phyloP scores from a whole-genome alignment of 306 rosid genomes.

The Clitoria ternatea region DNA sequence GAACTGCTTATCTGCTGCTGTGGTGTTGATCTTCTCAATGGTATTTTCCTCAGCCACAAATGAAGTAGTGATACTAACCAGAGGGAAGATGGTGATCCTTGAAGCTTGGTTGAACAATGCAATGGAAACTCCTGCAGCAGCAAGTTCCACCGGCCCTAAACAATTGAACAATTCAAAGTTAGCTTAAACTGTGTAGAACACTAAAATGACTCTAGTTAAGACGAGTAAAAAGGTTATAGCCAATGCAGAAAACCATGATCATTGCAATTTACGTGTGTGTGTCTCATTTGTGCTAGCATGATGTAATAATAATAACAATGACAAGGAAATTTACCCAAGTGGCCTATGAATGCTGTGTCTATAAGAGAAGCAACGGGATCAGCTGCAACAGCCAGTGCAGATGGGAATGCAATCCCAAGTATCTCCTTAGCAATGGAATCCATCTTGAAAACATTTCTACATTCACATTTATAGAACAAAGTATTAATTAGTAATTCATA shows the following conservation, averaged over 20 bases:
- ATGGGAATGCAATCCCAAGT: constrained; percentile 82
- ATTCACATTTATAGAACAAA: constrained; percentile 15
- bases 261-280: background rate
- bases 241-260: background rate
- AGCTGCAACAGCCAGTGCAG: constrained; percentile 94
- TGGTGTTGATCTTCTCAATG: constrained; percentile 28
- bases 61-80: constrained; percentile 93
- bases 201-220: background rate
- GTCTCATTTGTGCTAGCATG: background rate
- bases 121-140: constrained; percentile 92
- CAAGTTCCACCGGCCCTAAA: constrained; percentile 89
- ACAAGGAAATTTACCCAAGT: constrained; percentile 54
- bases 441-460: constrained; percentile 69
- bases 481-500: constrained; percentile 8
- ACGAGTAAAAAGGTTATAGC: no score
- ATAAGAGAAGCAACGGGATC: constrained; percentile 97
- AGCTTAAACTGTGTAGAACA: background rate
- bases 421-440: constrained; percentile 73
- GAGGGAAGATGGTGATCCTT: constrained; percentile 87
- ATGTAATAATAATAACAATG: background rate
- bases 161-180: background rate
- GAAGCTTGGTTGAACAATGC: constrained; percentile 96
- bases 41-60: constrained; percentile 98
- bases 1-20: constrained; percentile 34
- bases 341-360: constrained; percentile 97